Conservation (phyloP, 495 filamentous ascomycete genomes). For the Polyplosphaeria fusca region DNA sequence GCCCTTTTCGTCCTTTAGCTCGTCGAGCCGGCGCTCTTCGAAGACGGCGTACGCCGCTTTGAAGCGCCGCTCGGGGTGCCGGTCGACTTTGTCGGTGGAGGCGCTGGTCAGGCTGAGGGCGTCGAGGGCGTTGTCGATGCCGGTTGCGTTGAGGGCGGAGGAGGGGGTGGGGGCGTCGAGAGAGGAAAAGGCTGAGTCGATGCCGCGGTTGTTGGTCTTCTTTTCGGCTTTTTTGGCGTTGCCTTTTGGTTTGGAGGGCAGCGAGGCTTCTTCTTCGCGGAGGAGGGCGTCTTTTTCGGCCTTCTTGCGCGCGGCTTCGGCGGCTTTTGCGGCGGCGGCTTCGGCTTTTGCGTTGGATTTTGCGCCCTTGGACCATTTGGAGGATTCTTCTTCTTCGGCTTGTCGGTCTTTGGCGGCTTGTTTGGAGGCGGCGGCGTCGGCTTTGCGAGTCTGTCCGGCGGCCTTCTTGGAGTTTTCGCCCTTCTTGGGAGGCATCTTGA, state of each 20-base stretch:
- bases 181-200: constrained; percentile 34
- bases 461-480: constrained; percentile 79
- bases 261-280: constrained; percentile 74
- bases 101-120: constrained; percentile 65
- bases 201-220: constrained; percentile 60
- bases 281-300: constrained; percentile 79
- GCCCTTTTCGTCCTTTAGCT: constrained; percentile 80
- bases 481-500: constrained; percentile 62
- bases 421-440: constrained; percentile 77
- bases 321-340: constrained; percentile 78
- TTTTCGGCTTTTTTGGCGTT: constrained; percentile 61
- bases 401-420: constrained; percentile 67
- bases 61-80: constrained; percentile 79
- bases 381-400: constrained; percentile 64
- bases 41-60: constrained; percentile 85
- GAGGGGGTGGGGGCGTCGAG: constrained; percentile 39
- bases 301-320: constrained; percentile 80
- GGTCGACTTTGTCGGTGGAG: constrained; percentile 65
- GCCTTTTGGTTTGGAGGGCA: constrained; percentile 57
- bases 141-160: constrained; percentile 68
- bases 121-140: constrained; percentile 89
- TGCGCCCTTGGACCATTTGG: constrained; percentile 78
- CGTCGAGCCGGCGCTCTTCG: constrained; percentile 76
- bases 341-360: constrained; percentile 86
- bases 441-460: constrained; percentile 87